These are phyloP conservation scores for Pyricularia sp. DNA, from an alignment of 2,329 filamentous ascomycete genomes.

Conservation along the genomic window DNA sequence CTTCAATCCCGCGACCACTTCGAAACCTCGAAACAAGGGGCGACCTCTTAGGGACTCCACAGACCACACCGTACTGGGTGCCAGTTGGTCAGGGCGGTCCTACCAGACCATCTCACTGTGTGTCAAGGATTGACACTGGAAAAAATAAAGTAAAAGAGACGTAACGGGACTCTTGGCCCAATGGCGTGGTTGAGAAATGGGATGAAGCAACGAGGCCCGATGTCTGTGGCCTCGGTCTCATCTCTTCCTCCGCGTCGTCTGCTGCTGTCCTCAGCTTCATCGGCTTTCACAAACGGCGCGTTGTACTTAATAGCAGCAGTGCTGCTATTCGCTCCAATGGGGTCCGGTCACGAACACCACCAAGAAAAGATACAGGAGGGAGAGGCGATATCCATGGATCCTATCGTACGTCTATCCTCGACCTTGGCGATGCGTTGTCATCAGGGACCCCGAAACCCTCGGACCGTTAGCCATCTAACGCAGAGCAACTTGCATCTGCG, in stretches of 20 bases:
- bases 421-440: not conserved
- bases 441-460: not conserved
- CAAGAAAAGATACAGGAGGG: constrained; percentile 56
- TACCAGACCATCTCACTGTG: not conserved
- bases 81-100: not conserved
- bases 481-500: not conserved
- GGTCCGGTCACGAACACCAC: constrained; percentile 37
- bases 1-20: not conserved
- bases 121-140: not conserved
- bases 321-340: constrained; percentile 11
- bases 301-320: constrained; percentile 6
- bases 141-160: not conserved
- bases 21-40: not conserved
- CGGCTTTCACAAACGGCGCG: not conserved
- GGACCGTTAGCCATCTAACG: not conserved
- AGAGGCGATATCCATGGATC: constrained; percentile 59
- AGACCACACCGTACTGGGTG: not conserved
- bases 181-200: not conserved
- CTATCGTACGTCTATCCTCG: constrained; percentile 23
- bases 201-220: not conserved
- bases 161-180: not conserved
- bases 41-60: not conserved
- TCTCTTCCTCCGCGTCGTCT: not conserved
- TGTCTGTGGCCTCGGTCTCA: not conserved
- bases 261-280: not conserved